Base-by-base conservation (phyloP, 768 basidiomycete species). In the Gloeopeniophorella convolvens region DNA sequence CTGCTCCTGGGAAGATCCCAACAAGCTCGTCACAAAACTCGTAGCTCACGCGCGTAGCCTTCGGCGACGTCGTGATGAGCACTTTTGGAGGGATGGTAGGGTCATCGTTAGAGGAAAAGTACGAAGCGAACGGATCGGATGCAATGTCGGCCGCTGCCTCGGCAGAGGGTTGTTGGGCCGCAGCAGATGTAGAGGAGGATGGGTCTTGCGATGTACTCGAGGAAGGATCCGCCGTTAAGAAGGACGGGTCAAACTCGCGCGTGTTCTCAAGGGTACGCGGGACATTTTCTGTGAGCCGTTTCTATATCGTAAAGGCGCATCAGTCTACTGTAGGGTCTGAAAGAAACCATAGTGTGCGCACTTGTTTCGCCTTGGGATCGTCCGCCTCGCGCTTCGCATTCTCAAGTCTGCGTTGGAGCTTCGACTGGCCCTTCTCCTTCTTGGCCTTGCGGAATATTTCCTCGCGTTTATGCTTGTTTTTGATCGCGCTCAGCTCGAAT, bases 261-360 rank as follows among this genome's bases (percentile, higher is more conserved):
- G 82, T 87, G 64, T 97, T 98, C 63, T 99, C 96, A 20, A 97
- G 78, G 0, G 96, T 99, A 37, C 78, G 78, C 0, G 94, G 94
- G 9, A 94, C 75, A 71, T 96, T 96, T 60, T 86, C 80, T 5
- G 79, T 76, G 20, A 89, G 69, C 49, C 93, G 82, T 82, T 83
- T 84, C 91, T 94, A 50, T 16, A 3, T 33, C 4, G 40, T 50
- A 12, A 30, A 24, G 28, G 18, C n/a, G 16, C 34, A 18, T 28
- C 27, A 36, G 18, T n/a, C 1, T 12, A 7, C n/a, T 8, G 5
- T n/a, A 30, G 15, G 27, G 4, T 23, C 3, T 21, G 16, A 13
- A 15, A 24, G 34, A 16, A 23, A n/a, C n/a, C n/a, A n/a, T n/a
- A 27, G 23, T 5, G 8, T 15, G 59, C 76, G 24, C 42, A 90